These are phyloP conservation scores for Stephanodiscus minutulus DNA, from an alignment of 108 stramenopile genomes.

Conservation along the genomic window DNA sequence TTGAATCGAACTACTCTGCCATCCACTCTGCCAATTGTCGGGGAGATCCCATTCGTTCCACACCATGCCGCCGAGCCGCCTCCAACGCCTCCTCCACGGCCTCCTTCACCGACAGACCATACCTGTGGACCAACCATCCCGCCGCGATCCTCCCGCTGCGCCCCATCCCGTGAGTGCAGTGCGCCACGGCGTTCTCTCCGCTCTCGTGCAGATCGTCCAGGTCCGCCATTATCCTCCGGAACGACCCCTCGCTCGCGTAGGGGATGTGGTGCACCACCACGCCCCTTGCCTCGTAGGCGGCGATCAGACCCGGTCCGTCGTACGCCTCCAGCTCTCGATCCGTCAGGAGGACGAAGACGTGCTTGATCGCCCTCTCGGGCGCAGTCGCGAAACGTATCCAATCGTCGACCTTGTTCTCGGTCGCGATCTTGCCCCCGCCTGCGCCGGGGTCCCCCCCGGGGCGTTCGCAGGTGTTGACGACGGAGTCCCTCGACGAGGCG, in stretches of 20 bases:
- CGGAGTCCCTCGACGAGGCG: constrained; percentile 15
- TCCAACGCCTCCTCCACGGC: constrained; percentile 52
- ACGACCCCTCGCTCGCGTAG: constrained; percentile 3
- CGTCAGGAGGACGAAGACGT: constrained; percentile 38
- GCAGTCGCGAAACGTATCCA: constrained; percentile 48
- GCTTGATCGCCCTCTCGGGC: constrained; percentile 23
- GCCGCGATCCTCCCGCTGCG: constrained; percentile 56
- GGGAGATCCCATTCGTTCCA: constrained; percentile 50
- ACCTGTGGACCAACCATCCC: constrained; percentile 55
- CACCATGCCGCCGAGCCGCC: constrained; percentile 38
- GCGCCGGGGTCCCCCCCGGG: constrained; percentile 44
- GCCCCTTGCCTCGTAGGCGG: constrained; percentile 25
- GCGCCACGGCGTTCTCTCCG: constrained; percentile 46
- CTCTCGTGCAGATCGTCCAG: not conserved
- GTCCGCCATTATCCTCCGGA: constrained; percentile 10
- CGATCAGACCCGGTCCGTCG: constrained; percentile 43
- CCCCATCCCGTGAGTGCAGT: constrained; percentile 59
- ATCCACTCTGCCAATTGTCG: constrained; percentile 27
- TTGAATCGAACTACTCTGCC: too few species aligned
- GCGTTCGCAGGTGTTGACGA: constrained; percentile 28
- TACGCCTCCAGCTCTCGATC: constrained; percentile 45
- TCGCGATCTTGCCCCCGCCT: constrained; percentile 28
- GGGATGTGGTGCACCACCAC: constrained; percentile 21
- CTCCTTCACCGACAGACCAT: constrained; percentile 42
- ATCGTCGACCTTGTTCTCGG: constrained; percentile 22